phyloP scores from a whole-genome alignment of 139 green algal species.

The Medakamo hakoo region DNA sequence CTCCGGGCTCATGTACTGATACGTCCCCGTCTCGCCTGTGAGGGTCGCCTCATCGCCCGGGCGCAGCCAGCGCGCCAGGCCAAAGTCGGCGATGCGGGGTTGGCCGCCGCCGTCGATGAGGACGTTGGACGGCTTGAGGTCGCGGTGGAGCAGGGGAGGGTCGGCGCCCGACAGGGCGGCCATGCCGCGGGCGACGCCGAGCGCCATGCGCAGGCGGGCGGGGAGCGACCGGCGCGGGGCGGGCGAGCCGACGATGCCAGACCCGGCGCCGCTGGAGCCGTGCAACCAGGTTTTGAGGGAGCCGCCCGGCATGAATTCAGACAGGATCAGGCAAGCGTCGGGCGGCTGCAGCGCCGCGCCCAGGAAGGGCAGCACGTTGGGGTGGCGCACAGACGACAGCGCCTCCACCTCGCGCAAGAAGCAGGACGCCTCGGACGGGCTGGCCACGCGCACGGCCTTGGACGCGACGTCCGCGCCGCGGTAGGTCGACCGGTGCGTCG shows the following conservation, averaged over 20 bases:
- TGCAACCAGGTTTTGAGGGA: conserved; percentile 41
- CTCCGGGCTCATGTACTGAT: conserved; percentile 79
- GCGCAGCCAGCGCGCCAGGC: conserved; percentile 38
- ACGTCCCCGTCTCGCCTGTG: conserved; percentile 72
- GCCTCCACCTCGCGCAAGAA: conserved; percentile 62
- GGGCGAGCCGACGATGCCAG: conserved; percentile 4
- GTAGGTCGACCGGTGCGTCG: conserved; percentile 51
- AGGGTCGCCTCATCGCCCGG: conserved; percentile 17
- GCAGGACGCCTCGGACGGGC: conserved; percentile 28
- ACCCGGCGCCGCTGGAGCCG: no score
- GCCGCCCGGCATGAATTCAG: conserved; percentile 61
- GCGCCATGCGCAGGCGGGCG: conserved; percentile 32
- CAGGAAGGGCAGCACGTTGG: conserved; percentile 50
- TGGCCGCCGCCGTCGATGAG: conserved; percentile 42
- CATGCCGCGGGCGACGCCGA: conserved; percentile 34
- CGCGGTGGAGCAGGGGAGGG: conserved; percentile 61
- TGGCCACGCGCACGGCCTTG: conserved; percentile 37
- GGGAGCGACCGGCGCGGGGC: conserved; percentile 16
- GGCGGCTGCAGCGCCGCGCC: conserved; percentile 29
- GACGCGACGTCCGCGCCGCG: conserved; percentile 41
- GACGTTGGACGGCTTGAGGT: conserved; percentile 74
- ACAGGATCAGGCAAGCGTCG: conserved; percentile 52
- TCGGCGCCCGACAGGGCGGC: conserved; percentile 38
- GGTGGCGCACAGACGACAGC: conserved; percentile 36
- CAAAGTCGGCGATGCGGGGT: conserved; percentile 54